Base-by-base conservation (phyloP, 179 eudicot species). In the Camellia oleifera region DNA sequence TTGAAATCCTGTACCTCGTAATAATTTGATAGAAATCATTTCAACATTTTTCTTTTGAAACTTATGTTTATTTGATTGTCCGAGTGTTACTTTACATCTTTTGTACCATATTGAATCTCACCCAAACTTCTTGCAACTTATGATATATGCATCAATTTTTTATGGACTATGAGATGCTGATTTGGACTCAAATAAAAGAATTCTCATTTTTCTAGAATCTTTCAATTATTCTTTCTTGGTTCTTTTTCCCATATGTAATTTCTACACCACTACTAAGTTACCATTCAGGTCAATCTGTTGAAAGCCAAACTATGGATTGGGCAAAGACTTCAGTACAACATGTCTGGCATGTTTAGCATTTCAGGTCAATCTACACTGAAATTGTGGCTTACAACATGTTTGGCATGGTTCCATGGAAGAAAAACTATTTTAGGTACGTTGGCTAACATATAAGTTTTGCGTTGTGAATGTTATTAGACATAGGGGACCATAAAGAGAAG, bases 401-500 rank as follows among this genome's bases (percentile, higher is more conserved):
- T 83, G 86, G 88, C 52, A 77, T 89, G 72, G 89, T 84, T 75
- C 91, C 88, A 0, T 90, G 90, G 9, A 95, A 91, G 77, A 93
- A 91, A 77, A 85, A 80, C 81, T 91, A 57, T 91, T 85, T 78
- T 86, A 81, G 53, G 90, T 87, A 79, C 80, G 54, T 82, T 76
- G 4, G 90, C 91, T 64, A 89, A 88, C 74, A 83, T 52, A 7
- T 52, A 52, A 10, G 10, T 7, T 7, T 10, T 6, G 7, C 7
- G 1, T 1, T 5, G 11, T 5, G 10, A 10, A 52, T 1, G 10
- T 52, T 5, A 7, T 5, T 10, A 26, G 32, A 26, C 32, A 26
- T 26, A 26, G 32, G 32, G 32, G 32, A 26, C 32, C 32, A 26
- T 26, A 26, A 26, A 26, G 32, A 26, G 32, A 26, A 26, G 32